These are phyloP conservation scores for Fusarium pilosicola DNA, from an alignment of 2,329 filamentous ascomycete genomes.

Conservation along the genomic window DNA sequence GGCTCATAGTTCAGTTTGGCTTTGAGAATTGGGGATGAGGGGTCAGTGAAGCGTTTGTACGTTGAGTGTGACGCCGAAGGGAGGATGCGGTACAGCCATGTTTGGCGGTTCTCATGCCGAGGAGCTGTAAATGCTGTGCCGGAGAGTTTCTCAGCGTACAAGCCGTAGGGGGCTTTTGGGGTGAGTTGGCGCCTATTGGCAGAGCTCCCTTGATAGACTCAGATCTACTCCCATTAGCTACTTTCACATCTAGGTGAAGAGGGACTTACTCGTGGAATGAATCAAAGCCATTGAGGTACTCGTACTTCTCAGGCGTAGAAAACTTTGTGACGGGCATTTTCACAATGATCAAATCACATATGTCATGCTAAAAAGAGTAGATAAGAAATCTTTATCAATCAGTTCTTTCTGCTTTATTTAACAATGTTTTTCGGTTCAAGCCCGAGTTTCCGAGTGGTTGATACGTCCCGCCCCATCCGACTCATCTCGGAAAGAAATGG, in stretches of 20 bases:
- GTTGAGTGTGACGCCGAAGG: constrained; percentile 69
- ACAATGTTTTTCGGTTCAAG: background rate
- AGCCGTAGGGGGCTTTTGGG: constrained; percentile 81
- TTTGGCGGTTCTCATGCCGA: constrained; percentile 73
- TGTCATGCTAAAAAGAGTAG: background rate
- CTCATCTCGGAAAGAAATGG: background rate
- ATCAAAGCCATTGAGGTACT: constrained; percentile 81
- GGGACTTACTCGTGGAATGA: constrained; percentile 76
- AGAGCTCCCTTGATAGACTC: constrained; percentile 80
- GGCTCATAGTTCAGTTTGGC: constrained; percentile 58
- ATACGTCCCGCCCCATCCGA: background rate
- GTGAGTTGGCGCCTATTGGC: constrained; percentile 80
- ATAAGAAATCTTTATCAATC: background rate
- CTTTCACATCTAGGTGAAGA: too few species aligned
- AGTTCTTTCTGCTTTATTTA: background rate
- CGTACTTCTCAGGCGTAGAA: constrained; percentile 64
- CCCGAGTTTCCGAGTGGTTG: constrained; percentile 7
- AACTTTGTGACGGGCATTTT: constrained; percentile 38
- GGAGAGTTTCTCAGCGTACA: constrained; percentile 84
- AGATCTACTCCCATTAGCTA: constrained; percentile 58
- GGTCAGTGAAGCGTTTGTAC: constrained; percentile 48
- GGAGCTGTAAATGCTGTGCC: constrained; percentile 78
- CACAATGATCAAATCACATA: rapidly evolving
- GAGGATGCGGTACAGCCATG: constrained; percentile 77
- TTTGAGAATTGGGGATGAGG: constrained; percentile 1